Evolutionary conservation across 306 rosid species (phyloP).

Genomic region (Arachis stenosperma): DNA sequence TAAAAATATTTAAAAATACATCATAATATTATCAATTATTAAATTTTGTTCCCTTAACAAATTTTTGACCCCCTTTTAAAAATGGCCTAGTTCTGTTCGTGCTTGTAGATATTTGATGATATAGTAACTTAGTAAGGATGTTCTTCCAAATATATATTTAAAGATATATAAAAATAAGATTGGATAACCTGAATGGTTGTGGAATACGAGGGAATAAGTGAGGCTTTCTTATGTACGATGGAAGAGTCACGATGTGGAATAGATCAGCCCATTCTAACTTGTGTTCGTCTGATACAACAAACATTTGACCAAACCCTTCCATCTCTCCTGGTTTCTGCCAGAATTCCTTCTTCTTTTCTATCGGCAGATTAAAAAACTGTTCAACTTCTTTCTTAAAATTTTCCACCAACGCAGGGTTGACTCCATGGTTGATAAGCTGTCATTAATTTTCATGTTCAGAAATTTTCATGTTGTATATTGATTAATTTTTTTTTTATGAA

Average conservation of each 20-base stretch:
- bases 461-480: no score
- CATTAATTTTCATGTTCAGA: not conserved
- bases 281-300: slow-evolving; percentile 28
- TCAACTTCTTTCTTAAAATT: slow-evolving; percentile 16
- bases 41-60: no score
- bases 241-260: slow-evolving; percentile 14
- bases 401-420: slow-evolving; percentile 14
- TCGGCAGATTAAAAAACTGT: slow-evolving; percentile 22
- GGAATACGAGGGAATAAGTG: slow-evolving; percentile 26
- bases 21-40: no score
- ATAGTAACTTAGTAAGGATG: no score
- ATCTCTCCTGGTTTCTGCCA: slow-evolving; percentile 26
- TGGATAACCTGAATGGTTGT: slow-evolving; percentile 11
- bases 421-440: slow-evolving; percentile 25
- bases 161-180: not conserved
- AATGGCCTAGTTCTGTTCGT: no score
- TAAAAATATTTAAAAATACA: no score
- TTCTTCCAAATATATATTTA: no score
- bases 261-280: slow-evolving; percentile 33
- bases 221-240: slow-evolving; percentile 3
- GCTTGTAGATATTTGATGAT: no score
- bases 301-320: slow-evolving; percentile 33
- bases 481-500: no score
- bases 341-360: slow-evolving; percentile 21
- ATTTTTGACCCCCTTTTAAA: no score